Evolutionary conservation across 2,329 filamentous ascomycete species (phyloP).

Genomic region (Pseudonectria buxi): DNA sequence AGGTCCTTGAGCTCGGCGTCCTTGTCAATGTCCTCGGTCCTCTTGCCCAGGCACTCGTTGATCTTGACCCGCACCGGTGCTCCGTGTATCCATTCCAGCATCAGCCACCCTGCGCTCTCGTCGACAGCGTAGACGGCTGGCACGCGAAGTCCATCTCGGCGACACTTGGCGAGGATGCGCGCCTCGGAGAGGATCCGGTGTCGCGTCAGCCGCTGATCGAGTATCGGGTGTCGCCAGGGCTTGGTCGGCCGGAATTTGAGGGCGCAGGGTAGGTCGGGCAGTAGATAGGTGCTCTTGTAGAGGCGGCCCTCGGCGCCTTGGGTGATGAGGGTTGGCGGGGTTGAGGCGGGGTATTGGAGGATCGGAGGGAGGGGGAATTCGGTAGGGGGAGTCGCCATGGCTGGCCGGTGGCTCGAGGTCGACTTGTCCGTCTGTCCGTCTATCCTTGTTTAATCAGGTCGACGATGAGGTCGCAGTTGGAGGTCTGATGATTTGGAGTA

Average conservation of each 20-base stretch:
- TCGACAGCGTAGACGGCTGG: constrained; percentile 71
- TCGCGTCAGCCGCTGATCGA: constrained; percentile 81
- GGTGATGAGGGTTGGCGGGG: constrained; percentile 63
- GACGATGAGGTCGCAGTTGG: not conserved
- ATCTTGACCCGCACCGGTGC: constrained; percentile 62
- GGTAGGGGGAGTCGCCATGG: not conserved
- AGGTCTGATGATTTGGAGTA: constrained; percentile 11
- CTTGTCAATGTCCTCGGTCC: constrained; percentile 31
- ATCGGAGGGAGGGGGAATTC: constrained; percentile 53
- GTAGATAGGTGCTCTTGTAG: constrained; percentile 78
- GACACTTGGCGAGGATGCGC: constrained; percentile 71
- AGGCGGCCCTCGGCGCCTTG: constrained; percentile 95
- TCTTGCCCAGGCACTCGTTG: constrained; percentile 58
- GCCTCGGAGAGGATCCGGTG: constrained; percentile 86
- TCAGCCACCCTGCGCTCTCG: constrained; percentile 61
- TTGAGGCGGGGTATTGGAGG: constrained; percentile 55
- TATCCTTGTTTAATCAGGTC: too few relatives aligned
- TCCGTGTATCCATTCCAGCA: constrained; percentile 81
- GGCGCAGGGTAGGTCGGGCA: constrained; percentile 60
- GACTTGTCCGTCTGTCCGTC: not conserved
- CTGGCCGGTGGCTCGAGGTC: constrained; percentile 11
- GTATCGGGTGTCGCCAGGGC: constrained; percentile 81
- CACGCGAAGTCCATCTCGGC: constrained; percentile 71
- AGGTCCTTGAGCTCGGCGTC: constrained; percentile 51
- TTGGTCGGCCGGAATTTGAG: constrained; percentile 91